Evolutionary conservation across 805 yeast species (phyloP), one percentile per base, ranked within the genome.

Genomic region (Lipomyces sp.): DNA sequence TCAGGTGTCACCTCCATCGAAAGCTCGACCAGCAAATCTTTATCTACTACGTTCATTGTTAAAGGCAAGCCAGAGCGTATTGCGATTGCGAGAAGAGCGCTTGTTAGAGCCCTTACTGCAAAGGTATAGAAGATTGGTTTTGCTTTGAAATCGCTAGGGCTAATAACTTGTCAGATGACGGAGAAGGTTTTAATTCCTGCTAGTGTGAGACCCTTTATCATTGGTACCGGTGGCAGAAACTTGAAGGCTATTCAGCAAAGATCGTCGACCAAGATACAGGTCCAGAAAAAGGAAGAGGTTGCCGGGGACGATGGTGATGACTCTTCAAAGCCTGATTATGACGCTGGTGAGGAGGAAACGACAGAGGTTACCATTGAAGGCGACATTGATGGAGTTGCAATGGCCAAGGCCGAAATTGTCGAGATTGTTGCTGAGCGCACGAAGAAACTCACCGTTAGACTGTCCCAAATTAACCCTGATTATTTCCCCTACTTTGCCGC

Each of bases 171-270:
- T 6, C 34, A 68, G 69, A 56, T 67, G 54, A 80, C 79, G 4
- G 79, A 85, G 58, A 78, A 81, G 37, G 85, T 93, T 75, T 76
- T 82, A 37, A 85, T 93, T 62, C 98, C 98, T 39, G 85, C 93
- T 13, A 85, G 85, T 71, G 83, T 90, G 65, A 85, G 95, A 78
- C 84, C 96, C 6, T 84, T 85, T 59, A 85, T 93, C 65, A 93
- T 93, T 78, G 98, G 98, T 66, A 84, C 93, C 55, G 90, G 88
- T 76, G 98, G 98, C 76, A 85, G 83, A 73, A 88, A 83, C 67
- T 85, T 93, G 78, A 90, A 87, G 77, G 93, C 95, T 65, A 90
- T 93, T 70, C 83, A 90, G 59, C 89, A 84, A 62, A 81, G 84
- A 48, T 84, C 90, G 59, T 88, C 86, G 59, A 87, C 87, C 62